Conservation (phyloP, 305 asterid genomes). For the Solanum hybrid region DNA sequence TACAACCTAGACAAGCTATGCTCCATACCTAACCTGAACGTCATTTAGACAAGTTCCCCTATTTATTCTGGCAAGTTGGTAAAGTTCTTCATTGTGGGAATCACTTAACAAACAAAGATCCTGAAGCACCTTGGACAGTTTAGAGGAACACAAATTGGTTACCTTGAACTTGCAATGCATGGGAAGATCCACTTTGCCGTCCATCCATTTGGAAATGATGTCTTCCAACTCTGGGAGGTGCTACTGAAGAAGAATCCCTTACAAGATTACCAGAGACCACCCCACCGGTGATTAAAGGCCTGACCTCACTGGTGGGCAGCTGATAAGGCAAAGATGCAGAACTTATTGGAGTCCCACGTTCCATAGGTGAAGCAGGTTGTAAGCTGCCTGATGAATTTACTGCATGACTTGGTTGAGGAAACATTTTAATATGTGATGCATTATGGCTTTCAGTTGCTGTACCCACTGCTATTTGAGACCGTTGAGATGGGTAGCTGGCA, state of each 20-base stretch:
- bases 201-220: slow-evolving; percentile 59
- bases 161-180: slow-evolving; percentile 64
- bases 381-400: slow-evolving; percentile 42
- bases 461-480: slow-evolving; percentile 38
- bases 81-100: background rate
- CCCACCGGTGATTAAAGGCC: slow-evolving; percentile 47
- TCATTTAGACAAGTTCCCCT: background rate
- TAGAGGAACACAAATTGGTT: background rate
- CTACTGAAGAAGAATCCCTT: slow-evolving; percentile 29
- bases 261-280: slow-evolving; percentile 45
- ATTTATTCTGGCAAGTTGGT: background rate
- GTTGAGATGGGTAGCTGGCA: slow-evolving; percentile 42
- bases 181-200: slow-evolving; percentile 55
- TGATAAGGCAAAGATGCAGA: slow-evolving; percentile 61
- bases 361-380: slow-evolving; percentile 35
- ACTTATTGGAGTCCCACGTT: slow-evolving; percentile 32
- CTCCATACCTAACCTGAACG: background rate
- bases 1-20: background rate
- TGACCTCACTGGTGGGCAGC: slow-evolving; percentile 87
- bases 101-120: background rate
- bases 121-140: background rate
- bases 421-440: slow-evolving; percentile 30
- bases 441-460: slow-evolving; percentile 43
- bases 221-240: slow-evolving; percentile 52
- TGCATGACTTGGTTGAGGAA: slow-evolving; percentile 48